phyloP scores from a whole-genome alignment of 78 protist species.

The Dictyostelium citrinum region DNA sequence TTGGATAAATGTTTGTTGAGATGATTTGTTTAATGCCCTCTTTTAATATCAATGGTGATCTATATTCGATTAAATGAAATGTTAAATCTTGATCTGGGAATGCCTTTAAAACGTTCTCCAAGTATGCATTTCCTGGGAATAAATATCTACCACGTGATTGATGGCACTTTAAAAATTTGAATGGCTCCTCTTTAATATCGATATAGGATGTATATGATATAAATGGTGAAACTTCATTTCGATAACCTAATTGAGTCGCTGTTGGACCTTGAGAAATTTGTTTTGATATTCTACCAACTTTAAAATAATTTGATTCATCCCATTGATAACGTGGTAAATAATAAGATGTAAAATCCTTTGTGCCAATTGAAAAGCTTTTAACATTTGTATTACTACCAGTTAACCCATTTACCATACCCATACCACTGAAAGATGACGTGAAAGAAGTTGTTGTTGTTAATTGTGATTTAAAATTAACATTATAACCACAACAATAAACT shows the following conservation, averaged over 20 bases:
- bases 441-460: too few relatives aligned
- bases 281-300: neutral
- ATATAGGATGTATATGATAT: neutral
- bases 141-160: neutral
- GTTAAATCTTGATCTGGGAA: conserved; percentile 4
- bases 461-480: neutral
- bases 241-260: neutral
- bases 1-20: neutral
- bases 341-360: neutral
- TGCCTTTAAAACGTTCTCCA: neutral
- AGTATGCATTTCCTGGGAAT: conserved; percentile 26
- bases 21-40: neutral
- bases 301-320: neutral
- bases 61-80: conserved; percentile 6
- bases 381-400: neutral
- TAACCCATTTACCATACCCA: neutral
- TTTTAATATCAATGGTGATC: neutral
- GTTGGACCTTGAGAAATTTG: neutral
- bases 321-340: conserved; percentile 23
- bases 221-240: neutral
- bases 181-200: neutral
- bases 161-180: conserved; percentile 45
- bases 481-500: neutral
- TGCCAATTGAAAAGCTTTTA: too few relatives aligned
- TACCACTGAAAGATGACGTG: neutral